phyloP scores from a whole-genome alignment of 768 basidiomycete genomes.

The Boletus reticulatus region DNA sequence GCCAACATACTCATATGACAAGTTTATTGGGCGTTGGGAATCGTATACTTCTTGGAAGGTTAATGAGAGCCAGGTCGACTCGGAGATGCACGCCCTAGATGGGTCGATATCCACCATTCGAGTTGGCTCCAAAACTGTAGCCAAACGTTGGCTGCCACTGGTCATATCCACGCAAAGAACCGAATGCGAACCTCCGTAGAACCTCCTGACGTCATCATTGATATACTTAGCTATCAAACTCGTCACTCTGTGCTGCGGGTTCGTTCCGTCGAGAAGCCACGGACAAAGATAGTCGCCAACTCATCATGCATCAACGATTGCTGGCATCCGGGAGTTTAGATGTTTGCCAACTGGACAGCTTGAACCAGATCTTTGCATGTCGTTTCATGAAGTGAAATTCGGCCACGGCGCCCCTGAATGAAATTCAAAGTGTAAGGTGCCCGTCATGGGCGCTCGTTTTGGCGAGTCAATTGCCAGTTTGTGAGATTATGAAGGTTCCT shows the following conservation, averaged over 20 bases:
- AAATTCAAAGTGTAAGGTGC: not conserved
- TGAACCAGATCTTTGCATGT: not conserved
- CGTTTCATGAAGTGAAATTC: slow-evolving; percentile 1
- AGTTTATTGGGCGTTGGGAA: not conserved
- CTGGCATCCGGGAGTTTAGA: too few species aligned
- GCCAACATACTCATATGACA: too few species aligned
- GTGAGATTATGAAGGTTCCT: not conserved
- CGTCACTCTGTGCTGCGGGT: too few species aligned
- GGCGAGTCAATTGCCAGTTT: not conserved
- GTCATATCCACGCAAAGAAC: not conserved
- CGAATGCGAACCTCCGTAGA: not conserved
- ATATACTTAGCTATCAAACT: not conserved
- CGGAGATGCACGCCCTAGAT: too few species aligned
- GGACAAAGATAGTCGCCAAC: too few species aligned
- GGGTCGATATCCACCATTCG: not conserved
- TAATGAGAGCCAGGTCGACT: too few species aligned
- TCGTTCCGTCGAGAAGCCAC: too few species aligned
- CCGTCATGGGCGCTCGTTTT: too few species aligned
- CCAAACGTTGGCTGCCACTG: not conserved
- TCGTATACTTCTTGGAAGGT: too few species aligned
- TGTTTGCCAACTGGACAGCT: not conserved
- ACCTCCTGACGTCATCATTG: not conserved
- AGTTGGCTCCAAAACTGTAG: not conserved
- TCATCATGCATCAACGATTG: too few species aligned
- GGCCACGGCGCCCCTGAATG: not conserved